phyloP scores from a whole-genome alignment of 2,329 filamentous ascomycete species.

The Lasiodiplodia gonubiensis region DNA sequence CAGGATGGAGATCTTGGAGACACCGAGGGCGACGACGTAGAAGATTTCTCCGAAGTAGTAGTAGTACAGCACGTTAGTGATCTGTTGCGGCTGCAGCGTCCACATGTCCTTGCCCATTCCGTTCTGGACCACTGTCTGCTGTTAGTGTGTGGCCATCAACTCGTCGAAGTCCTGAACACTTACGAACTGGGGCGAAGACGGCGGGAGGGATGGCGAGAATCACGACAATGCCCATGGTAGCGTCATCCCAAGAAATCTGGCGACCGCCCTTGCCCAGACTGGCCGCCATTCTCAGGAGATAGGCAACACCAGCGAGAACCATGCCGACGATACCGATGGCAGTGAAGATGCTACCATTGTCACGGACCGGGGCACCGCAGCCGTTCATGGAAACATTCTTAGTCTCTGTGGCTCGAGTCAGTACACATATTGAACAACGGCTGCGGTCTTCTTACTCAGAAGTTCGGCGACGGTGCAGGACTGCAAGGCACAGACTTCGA shows the following conservation, averaged over 20 bases:
- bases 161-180: not conserved
- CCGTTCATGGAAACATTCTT: slow-evolving; percentile 46
- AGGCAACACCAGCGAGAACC: slow-evolving; percentile 41
- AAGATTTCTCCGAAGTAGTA: slow-evolving; percentile 42
- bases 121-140: slow-evolving; percentile 36
- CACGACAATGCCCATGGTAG: slow-evolving; percentile 45
- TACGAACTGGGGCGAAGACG: slow-evolving; percentile 33
- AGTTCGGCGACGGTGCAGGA: slow-evolving; percentile 46
- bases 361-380: slow-evolving; percentile 45
- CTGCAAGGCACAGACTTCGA: slow-evolving; percentile 43
- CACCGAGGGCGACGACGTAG: slow-evolving; percentile 42
- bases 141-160: slow-evolving; percentile 26
- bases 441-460: slow-evolving; percentile 31
- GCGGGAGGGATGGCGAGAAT: slow-evolving; percentile 38
- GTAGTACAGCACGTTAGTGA: slow-evolving; percentile 41
- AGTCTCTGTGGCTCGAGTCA: slow-evolving; percentile 35
- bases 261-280: slow-evolving; percentile 43
- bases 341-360: slow-evolving; percentile 41
- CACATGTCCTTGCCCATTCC: slow-evolving; percentile 61
- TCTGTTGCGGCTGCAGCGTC: slow-evolving; percentile 49
- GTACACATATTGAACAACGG: not conserved
- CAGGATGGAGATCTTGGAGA: slow-evolving; percentile 45
- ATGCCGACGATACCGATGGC: slow-evolving; percentile 39
- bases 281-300: slow-evolving; percentile 42
- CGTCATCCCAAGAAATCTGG: slow-evolving; percentile 46